Evolutionary conservation across 495 filamentous ascomycete genomes (phyloP).

Genomic region (Penicillium cinerascens): DNA sequence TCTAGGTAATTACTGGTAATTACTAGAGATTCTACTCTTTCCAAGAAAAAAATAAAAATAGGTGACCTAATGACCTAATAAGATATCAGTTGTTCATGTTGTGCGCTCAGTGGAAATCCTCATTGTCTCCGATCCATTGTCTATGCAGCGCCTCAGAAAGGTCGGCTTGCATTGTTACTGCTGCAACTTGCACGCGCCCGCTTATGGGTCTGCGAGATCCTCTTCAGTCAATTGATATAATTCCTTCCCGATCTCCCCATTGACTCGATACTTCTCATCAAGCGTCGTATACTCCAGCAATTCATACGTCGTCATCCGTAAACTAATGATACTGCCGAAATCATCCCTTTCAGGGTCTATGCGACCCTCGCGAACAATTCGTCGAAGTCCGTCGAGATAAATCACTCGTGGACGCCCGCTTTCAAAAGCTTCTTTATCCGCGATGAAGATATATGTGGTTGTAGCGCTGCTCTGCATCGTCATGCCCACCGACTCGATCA

Average conservation of each 20-base stretch:
- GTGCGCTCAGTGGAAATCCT: no score
- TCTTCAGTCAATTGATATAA: slow-evolving; percentile 9
- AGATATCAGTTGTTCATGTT: no score
- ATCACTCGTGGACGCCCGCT: background rate
- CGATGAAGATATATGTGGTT: slow-evolving; percentile 5
- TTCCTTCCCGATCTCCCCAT: slow-evolving; percentile 2
- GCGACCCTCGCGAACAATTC: slow-evolving; percentile 5
- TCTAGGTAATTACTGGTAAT: no score
- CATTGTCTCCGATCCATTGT: no score
- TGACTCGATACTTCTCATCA: slow-evolving; percentile 9
- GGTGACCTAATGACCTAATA: no score
- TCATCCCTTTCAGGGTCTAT: slow-evolving; percentile 1
- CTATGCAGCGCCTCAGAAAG: no score
- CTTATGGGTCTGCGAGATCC: background rate
- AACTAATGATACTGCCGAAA: slow-evolving; percentile 1
- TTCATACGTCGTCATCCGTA: background rate
- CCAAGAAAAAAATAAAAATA: no score
- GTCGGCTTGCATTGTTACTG: no score
- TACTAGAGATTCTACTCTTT: no score
- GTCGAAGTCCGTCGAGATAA: slow-evolving; percentile 9
- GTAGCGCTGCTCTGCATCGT: background rate
- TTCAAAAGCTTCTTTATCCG: slow-evolving; percentile 10
- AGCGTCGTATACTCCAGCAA: slow-evolving; percentile 1
- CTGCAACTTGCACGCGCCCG: no score
- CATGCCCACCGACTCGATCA: background rate